Evolutionary conservation across 495 filamentous ascomycete genomes (phyloP), one percentile per base, ranked within the genome.

Genomic region (Hypoxylon lenormandii): DNA sequence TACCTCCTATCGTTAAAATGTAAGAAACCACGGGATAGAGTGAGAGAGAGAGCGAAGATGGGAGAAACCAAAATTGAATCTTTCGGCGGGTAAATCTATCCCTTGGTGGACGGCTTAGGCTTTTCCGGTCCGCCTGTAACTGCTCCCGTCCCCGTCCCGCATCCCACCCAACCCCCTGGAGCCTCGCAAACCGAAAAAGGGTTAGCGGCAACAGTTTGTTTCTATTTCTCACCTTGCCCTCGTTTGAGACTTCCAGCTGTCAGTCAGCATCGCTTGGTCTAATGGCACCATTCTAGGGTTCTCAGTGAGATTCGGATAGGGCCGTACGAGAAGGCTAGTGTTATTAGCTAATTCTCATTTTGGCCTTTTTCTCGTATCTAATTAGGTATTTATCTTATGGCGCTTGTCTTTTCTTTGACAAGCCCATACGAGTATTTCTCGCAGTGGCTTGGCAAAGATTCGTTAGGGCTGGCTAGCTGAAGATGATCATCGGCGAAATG

Each of bases 281-380:
- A 26, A 26, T 26, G 23, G 23, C 23, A 5, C 2, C 23, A 26
- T 26, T 2, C 23, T 26, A 65, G 23, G 23, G 46, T 63, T 63
- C 42, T 48, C 5, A 45, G 51, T 16, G 45, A 45, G 45, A 43
- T 26, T 36, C 46, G 52, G 61, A 52, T 58, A 37, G 42, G 15
- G 3, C 49, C 54, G 53, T 28, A 40, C 21, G 23, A 28, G 53
- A 63, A 69, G 59, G 59, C 65, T 68, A 68, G 56, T 46, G n/a
- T 5, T n/a, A 28, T 22, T 46, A 46, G 13, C 43, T 46, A 46
- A 42, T n/a, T 42, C 38, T 42, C 38, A 15, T 42, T n/a, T 42
- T 6, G 13, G 7, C 12, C 2, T n/a, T 42, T 38, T 8, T 42
- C 36, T 42, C 38, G 38, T 42, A 42, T 42, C 38, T 42, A 15